Evolutionary conservation across 495 filamentous ascomycete genomes (phyloP).

Genomic region (Aspergillus sclerotiicarbonarius): DNA sequence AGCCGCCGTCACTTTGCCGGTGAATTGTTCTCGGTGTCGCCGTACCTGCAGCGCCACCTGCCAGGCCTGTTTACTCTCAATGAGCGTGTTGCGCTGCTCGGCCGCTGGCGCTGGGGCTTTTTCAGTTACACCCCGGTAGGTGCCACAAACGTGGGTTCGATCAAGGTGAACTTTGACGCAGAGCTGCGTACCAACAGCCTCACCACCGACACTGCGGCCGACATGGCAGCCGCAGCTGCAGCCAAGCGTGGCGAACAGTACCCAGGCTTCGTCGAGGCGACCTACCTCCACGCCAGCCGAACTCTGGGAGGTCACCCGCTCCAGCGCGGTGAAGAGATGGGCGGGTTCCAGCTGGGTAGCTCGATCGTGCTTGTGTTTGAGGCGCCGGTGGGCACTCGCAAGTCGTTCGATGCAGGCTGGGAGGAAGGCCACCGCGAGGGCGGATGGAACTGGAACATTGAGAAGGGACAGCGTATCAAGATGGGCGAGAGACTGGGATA

Average conservation of each 20-base stretch:
- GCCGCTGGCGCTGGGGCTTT: conserved; percentile 95
- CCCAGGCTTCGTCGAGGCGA: conserved; percentile 85
- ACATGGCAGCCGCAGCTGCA: conserved; percentile 76
- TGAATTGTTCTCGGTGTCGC: conserved; percentile 91
- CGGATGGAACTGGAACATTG: conserved; percentile 79
- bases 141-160: conserved; percentile 97
- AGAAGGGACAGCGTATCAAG: conserved; percentile 83
- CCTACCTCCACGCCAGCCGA: conserved; percentile 72
- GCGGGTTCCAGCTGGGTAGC: conserved; percentile 94
- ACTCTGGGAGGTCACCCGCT: conserved; percentile 82
- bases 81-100: conserved; percentile 90
- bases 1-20: conserved; percentile 92
- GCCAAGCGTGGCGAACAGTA: conserved; percentile 73
- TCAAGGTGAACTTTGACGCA: conserved; percentile 94
- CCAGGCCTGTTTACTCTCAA: conserved; percentile 95
- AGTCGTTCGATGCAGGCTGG: conserved; percentile 66
- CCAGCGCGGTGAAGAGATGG: conserved; percentile 91
- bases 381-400: conserved; percentile 66
- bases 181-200: conserved; percentile 92
- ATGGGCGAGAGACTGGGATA: conserved; percentile 83
- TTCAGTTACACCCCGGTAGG: conserved; percentile 95
- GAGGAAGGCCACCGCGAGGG: conserved; percentile 52
- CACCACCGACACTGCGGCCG: conserved; percentile 83
- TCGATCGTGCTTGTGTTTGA: conserved; percentile 97
- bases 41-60: conserved; percentile 86